Conservation (phyloP, 2,329 filamentous ascomycete species). For the Fusarium newnesense region DNA sequence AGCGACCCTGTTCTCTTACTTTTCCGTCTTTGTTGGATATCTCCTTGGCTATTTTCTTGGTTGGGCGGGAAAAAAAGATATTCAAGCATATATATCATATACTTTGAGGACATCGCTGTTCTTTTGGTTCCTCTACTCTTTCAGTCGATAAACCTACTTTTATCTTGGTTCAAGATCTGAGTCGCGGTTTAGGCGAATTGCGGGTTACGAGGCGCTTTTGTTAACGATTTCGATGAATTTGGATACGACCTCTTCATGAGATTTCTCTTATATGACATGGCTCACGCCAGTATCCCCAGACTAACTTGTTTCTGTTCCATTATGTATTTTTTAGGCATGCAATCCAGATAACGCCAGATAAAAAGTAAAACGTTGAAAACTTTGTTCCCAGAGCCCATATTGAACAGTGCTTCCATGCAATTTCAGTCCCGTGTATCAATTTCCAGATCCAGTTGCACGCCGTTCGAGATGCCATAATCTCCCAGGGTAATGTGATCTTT, state of each 20-base stretch:
- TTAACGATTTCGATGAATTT: background rate
- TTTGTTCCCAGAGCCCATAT: background rate
- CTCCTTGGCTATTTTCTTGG: background rate
- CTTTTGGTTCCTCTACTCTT: background rate
- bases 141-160: background rate
- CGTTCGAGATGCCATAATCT: conserved; percentile 95
- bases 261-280: background rate
- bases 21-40: background rate
- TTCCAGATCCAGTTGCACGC: conserved; percentile 76
- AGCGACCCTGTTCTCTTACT: background rate
- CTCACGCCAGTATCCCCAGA: background rate
- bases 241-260: background rate
- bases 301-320: background rate
- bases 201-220: background rate
- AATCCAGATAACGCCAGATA: background rate
- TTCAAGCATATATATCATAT: background rate
- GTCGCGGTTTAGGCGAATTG: background rate
- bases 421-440: conserved; percentile 68
- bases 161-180: background rate
- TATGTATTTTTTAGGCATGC: background rate
- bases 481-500: conserved; percentile 89
- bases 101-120: background rate
- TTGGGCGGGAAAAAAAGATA: background rate
- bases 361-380: background rate
- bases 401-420: background rate